A percentile compares a stretch with the other conserved stretches of the same genome.
Evolutionary conservation across 2,329 filamentous ascomycete genomes (phyloP).

Genomic region (Fusarium sp.): DNA sequence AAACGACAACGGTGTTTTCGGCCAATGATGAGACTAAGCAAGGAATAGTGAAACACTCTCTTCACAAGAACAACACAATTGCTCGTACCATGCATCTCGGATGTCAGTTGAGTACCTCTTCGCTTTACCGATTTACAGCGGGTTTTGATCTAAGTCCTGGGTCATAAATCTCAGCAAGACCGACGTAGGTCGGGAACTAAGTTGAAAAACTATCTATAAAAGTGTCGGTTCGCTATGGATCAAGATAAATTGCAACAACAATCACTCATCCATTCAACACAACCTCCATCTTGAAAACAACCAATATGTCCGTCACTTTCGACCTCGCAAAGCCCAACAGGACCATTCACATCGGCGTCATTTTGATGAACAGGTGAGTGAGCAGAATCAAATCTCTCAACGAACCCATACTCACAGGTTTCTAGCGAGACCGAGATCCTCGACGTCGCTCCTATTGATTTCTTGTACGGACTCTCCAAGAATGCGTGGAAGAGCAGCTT

Average conservation of each 20-base stretch:
- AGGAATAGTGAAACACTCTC: background rate
- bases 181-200: background rate
- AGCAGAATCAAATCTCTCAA: rapidly evolving
- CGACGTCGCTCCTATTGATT: slow-evolving; percentile 51
- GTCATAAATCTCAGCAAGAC: background rate
- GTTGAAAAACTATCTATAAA: background rate
- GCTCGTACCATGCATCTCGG: background rate
- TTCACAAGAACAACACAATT: background rate
- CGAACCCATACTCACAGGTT: background rate
- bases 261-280: background rate
- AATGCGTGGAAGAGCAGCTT: slow-evolving; percentile 36
- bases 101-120: background rate
- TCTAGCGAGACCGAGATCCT: slow-evolving; percentile 50
- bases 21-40: background rate
- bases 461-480: slow-evolving; percentile 39
- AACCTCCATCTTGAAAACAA: background rate
- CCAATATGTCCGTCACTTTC: slow-evolving; percentile 1
- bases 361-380: slow-evolving; percentile 28
- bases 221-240: background rate
- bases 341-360: slow-evolving; percentile 28
- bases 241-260: background rate
- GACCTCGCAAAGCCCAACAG: slow-evolving; percentile 19
- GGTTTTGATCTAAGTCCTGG: background rate
- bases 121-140: background rate
- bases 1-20: background rate